Conservation (phyloP, 345 rosid genomes). For the Lagerstroemia speciosa region DNA sequence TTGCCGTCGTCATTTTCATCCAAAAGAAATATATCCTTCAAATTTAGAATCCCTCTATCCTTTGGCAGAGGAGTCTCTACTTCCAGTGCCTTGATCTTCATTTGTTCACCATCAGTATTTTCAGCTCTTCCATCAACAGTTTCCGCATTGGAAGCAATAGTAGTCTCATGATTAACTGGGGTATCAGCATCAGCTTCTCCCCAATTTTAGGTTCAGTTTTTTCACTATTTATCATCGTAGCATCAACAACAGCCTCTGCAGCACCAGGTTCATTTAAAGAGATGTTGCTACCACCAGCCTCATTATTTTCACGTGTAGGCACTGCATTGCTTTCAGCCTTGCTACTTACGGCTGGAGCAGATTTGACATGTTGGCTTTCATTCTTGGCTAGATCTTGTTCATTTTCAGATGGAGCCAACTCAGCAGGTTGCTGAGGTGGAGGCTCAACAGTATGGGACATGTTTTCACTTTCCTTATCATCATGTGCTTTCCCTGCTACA, state of each 20-base stretch:
- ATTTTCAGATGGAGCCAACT: constrained; percentile 16
- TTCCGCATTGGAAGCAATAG: constrained; percentile 19
- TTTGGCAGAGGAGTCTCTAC: constrained; percentile 15
- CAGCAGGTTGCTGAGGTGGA: constrained; percentile 6
- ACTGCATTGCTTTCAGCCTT: constrained; percentile 1
- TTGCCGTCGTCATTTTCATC: constrained; percentile 39
- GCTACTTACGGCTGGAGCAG: background rate
- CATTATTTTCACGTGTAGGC: constrained; percentile 1
- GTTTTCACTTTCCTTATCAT: constrained; percentile 15
- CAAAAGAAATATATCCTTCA: constrained; percentile 35
- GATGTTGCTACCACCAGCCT: background rate
- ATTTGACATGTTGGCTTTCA: constrained; percentile 13
- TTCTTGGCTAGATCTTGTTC: constrained; percentile 14
- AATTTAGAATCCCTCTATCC: constrained; percentile 26
- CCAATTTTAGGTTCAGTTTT: constrained; percentile 15
- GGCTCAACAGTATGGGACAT: constrained; percentile 7
- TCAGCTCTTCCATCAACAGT: constrained; percentile 15
- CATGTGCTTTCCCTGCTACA: constrained; percentile 5
- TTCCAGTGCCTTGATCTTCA: constrained; percentile 24
- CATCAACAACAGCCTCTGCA: background rate
- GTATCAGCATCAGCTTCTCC: constrained; percentile 16
- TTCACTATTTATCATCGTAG: constrained; percentile 11
- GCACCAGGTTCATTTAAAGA: background rate
- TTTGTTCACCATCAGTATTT: constrained; percentile 5
- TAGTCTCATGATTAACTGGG: constrained; percentile 16